Base-by-base conservation (phyloP, 2,329 filamentous ascomycete genomes). In the Colletotrichum lindemuthianum region DNA sequence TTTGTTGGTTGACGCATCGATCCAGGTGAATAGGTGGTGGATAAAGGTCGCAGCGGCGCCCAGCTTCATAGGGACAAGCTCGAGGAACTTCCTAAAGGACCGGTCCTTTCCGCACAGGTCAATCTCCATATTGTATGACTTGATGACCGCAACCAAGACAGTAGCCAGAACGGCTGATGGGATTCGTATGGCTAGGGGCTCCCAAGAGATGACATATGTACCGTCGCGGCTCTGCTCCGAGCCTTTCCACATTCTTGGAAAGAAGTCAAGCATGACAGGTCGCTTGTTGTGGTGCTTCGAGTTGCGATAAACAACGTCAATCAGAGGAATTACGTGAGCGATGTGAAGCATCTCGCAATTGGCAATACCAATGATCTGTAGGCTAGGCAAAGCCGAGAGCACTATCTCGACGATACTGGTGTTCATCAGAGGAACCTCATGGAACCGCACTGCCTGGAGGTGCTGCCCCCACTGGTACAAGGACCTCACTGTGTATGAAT, bases 261-360 rank as follows among this genome's bases (percentile, higher is more conserved):
- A 59, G 36, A 68, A 67, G 6, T 68, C 59, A 6, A 68, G 48
- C 4, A n/a, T n/a, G 5, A 53, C 48, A 5, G 45, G 72, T 3
- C 60, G 68, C 12, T 69, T 73, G 13, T 69, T 37, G 2, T 55
- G 41, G 4, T 53, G 56, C 32, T 12, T 57, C 2, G 13, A 49
- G 48, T 74, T 73, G 39, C 63, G 66, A 0, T 59, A 65, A 1
- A 75, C 32, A 0, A 59, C 7, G 1, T 70, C 37, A 4, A 77
- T 15, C 0, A 77, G 36, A 0, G 48, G 36, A 6, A 64, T 44
- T 1, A 72, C 67, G 3, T 57, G 16, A 1, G 68, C 67, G 12
- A 77, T 67, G 50, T 73, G 69, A 1, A 77, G 39, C 0, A 76
- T 58, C 12, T 75, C 73, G 54, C 75, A 77, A 7, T 73, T 69